A percentile compares a stretch with the other conserved stretches of the same genome.
These are phyloP conservation scores for Craterostigma plantagineum DNA, from an alignment of 257 asterid species.

Conservation along the genomic window DNA sequence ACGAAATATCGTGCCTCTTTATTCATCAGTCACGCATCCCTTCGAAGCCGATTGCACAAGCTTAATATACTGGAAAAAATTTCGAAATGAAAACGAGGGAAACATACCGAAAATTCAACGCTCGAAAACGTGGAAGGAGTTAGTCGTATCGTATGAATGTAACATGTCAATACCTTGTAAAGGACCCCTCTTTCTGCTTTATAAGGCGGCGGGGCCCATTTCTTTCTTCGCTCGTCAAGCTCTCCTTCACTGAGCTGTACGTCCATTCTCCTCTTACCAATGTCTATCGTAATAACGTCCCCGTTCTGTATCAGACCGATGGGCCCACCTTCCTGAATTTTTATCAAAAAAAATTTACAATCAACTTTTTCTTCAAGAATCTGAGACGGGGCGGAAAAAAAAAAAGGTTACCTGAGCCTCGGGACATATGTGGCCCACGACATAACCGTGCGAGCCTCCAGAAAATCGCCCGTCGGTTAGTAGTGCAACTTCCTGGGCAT, in stretches of 20 bases:
- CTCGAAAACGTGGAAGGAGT: too few relatives aligned
- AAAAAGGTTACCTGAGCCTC: slow-evolving; percentile 68
- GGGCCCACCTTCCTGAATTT: slow-evolving; percentile 97
- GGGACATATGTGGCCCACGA: slow-evolving; percentile 90
- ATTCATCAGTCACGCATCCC: slow-evolving; percentile 94
- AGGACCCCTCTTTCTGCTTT: slow-evolving; percentile 79
- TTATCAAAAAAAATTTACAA: too few relatives aligned
- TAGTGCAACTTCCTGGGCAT: slow-evolving; percentile 66
- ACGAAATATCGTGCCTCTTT: too few relatives aligned
- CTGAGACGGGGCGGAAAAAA: not conserved
- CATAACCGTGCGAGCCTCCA: slow-evolving; percentile 97
- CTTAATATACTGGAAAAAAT: slow-evolving; percentile 78
- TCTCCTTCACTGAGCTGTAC: slow-evolving; percentile 49
- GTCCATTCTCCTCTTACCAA: slow-evolving; percentile 49
- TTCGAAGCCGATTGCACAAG: slow-evolving; percentile 76
- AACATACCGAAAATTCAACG: not conserved
- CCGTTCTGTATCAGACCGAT: slow-evolving; percentile 71
- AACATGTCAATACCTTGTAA: slow-evolving; percentile 44
- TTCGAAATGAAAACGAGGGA: too few relatives aligned
- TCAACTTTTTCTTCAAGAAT: not conserved
- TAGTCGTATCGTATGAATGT: too few relatives aligned
- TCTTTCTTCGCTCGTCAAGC: slow-evolving; percentile 54
- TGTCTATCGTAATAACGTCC: slow-evolving; percentile 59
- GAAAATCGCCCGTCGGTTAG: slow-evolving; percentile 96
- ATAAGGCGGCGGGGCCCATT: slow-evolving; percentile 55